Evolutionary conservation across 2,329 filamentous ascomycete genomes (phyloP).

Genomic region (Penicillium sp.): DNA sequence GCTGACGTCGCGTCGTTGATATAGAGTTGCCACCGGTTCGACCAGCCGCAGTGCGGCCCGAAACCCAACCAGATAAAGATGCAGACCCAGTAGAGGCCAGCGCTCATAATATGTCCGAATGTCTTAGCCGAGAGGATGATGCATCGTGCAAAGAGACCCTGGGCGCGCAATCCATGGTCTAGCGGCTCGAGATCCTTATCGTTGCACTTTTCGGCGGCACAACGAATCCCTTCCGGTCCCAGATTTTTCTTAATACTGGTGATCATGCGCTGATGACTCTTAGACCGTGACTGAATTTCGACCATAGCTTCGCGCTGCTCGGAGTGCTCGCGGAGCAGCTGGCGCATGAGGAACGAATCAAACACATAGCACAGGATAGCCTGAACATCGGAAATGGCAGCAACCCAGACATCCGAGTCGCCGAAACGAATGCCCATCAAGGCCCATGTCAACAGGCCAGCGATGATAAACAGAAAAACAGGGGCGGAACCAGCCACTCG

Average conservation of each 20-base stretch:
- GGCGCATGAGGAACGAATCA: constrained; percentile 32
- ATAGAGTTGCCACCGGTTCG: constrained; percentile 20
- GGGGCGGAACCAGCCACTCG: constrained; percentile 26
- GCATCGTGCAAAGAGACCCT: constrained; percentile 1
- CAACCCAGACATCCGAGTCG: constrained; percentile 25
- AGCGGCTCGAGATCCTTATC: constrained; percentile 2
- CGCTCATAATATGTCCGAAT: constrained; percentile 15
- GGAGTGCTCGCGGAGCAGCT: constrained; percentile 28
- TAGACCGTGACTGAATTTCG: constrained; percentile 18
- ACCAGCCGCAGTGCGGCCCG: constrained; percentile 16
- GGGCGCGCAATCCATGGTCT: background rate
- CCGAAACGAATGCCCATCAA: constrained; percentile 24
- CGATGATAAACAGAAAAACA: constrained; percentile 33
- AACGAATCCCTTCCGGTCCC: background rate
- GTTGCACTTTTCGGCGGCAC: background rate
- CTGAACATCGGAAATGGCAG: constrained; percentile 33
- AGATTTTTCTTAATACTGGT: constrained; percentile 5
- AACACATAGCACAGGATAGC: constrained; percentile 35
- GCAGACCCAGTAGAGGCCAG: constrained; percentile 18
- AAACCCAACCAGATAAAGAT: constrained; percentile 23
- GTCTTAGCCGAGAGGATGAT: constrained; percentile 6
- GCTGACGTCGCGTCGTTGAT: constrained; percentile 46
- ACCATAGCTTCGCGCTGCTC: constrained; percentile 15
- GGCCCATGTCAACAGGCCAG: constrained; percentile 17
- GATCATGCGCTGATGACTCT: constrained; percentile 25